Evolutionary conservation across 129 eudicot species (phyloP).

Genomic region (Flaveria linearis): DNA sequence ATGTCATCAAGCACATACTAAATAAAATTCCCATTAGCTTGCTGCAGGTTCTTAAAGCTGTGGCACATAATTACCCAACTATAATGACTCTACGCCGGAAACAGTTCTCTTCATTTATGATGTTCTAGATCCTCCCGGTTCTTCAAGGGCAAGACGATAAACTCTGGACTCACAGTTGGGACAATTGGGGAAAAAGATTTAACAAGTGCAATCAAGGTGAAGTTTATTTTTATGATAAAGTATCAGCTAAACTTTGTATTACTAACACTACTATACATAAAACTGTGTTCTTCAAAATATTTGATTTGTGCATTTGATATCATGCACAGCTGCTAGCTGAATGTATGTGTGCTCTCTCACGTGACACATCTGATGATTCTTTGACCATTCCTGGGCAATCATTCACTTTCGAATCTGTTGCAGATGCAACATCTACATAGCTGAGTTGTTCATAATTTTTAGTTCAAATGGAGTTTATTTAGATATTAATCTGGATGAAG

Average conservation of each 20-base stretch:
- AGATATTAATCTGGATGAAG: background rate
- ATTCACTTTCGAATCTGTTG: constrained; percentile 79
- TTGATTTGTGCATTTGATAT: background rate
- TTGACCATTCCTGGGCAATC: constrained; percentile 69
- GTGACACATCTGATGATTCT: constrained; percentile 49
- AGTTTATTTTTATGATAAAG: background rate
- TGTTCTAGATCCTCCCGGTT: background rate
- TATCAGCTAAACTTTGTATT: constrained; percentile 4
- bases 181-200: too few relatives aligned
- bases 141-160: too few relatives aligned
- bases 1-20: background rate
- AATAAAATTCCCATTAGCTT: constrained; percentile 32
- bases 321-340: too few relatives aligned
- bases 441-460: constrained; percentile 32
- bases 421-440: constrained; percentile 70
- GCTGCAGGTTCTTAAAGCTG: constrained; percentile 88
- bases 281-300: background rate
- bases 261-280: constrained; percentile 1
- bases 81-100: constrained; percentile 67
- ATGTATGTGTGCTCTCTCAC: too few relatives aligned
- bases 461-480: background rate
- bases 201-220: constrained; percentile 53
- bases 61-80: constrained; percentile 90
- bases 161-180: too few relatives aligned
- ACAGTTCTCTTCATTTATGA: constrained; percentile 35